Conservation (phyloP, 768 basidiomycete species). For the Heimioporus sp. region DNA sequence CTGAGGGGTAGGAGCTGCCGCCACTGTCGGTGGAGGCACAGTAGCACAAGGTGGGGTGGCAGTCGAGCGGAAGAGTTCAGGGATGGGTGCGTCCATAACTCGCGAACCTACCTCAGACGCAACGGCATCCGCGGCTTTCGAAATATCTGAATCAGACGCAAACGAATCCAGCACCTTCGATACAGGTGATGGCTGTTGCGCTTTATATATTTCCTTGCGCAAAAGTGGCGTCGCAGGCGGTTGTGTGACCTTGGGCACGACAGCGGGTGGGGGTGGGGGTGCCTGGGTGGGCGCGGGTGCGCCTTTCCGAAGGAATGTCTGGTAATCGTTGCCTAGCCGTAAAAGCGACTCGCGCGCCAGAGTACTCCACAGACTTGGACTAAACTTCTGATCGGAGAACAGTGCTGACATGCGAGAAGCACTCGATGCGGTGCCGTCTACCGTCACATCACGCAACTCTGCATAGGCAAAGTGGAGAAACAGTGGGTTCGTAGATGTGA, state of each 20-base stretch:
- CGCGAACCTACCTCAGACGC: conserved; percentile 31
- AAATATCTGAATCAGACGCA: conserved; percentile 57
- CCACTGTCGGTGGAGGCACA: conserved; percentile 3
- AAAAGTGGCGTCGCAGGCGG: conserved; percentile 36
- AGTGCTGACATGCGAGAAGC: conserved; percentile 49
- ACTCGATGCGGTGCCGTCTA: conserved; percentile 40
- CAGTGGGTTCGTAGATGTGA: conserved; percentile 47
- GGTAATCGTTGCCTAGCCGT: conserved; percentile 67
- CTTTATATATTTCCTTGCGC: conserved; percentile 40
- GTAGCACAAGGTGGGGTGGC: conserved; percentile 16
- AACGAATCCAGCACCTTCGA: conserved; percentile 53
- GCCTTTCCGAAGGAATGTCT: conserved; percentile 60
- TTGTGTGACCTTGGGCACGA: conserved; percentile 28
- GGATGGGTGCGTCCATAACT: conserved; percentile 35
- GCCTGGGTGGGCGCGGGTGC: conserved; percentile 22
- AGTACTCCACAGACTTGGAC: conserved; percentile 60
- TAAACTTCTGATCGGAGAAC: conserved; percentile 68
- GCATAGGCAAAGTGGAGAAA: conserved; percentile 67
- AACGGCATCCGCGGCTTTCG: conserved; percentile 48
- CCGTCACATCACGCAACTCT: conserved; percentile 55
- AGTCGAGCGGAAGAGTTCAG: conserved; percentile 49
- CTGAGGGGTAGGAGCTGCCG: too few species aligned
- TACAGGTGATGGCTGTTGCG: conserved; percentile 46
- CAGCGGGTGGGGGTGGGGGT: conserved; percentile 15
- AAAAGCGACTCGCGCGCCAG: conserved; percentile 59